Evolutionary conservation across 2,329 filamentous ascomycete species (phyloP).

Genomic region (Paecilomyces sp.): DNA sequence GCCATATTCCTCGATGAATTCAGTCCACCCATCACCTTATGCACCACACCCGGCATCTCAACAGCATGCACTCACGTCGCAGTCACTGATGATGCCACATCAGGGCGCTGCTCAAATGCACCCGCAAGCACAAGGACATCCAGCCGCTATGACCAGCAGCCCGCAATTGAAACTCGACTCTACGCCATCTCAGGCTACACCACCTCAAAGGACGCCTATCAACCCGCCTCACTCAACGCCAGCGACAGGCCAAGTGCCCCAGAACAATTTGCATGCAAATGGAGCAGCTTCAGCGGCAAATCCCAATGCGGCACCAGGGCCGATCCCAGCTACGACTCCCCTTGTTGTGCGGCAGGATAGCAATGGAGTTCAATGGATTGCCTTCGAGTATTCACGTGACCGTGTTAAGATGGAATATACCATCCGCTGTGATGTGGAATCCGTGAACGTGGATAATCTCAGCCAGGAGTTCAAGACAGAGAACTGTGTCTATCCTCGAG

Average conservation of each 20-base stretch:
- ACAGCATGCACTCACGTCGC: constrained; percentile 50
- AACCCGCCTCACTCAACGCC: constrained; percentile 40
- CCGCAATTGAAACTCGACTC: constrained; percentile 44
- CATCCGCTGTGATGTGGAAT: constrained; percentile 95
- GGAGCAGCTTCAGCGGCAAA: constrained; percentile 56
- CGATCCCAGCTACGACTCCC: constrained; percentile 93
- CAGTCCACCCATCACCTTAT: constrained; percentile 51
- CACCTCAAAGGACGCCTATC: constrained; percentile 27
- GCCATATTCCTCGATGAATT: constrained; percentile 46
- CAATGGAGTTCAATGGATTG: constrained; percentile 98
- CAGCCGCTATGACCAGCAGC: constrained; percentile 58
- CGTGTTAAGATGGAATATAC: constrained; percentile 99
- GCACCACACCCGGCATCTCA: constrained; percentile 47
- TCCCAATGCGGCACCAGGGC: constrained; percentile 86
- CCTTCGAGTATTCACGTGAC: constrained; percentile 95
- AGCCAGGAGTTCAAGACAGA: constrained; percentile 89
- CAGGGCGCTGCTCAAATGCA: constrained; percentile 34
- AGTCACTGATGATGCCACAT: constrained; percentile 48
- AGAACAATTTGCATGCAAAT: constrained; percentile 27
- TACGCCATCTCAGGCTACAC: constrained; percentile 29
- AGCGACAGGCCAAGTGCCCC: constrained; percentile 40
- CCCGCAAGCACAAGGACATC: constrained; percentile 35
- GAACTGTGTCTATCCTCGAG: constrained; percentile 95
- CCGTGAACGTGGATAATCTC: constrained; percentile 82
- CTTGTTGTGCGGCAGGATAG: constrained; percentile 89